Evolutionary conservation across 371 early-diverging fungal genomes (phyloP).

Genomic region (Actinomortierella ambigua): DNA sequence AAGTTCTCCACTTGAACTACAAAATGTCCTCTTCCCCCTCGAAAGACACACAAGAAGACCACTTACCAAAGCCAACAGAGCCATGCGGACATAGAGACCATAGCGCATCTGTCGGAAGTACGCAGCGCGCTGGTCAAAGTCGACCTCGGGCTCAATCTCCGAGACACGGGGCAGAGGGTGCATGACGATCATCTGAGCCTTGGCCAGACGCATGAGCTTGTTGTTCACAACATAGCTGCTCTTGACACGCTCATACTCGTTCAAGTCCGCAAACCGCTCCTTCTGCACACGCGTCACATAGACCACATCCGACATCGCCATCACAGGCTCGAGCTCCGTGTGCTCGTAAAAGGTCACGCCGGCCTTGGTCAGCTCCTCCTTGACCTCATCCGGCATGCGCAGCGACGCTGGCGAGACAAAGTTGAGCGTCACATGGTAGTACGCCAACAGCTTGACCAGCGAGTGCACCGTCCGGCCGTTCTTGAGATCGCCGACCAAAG

Average conservation of each 20-base stretch:
- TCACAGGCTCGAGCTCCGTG: slow-evolving; percentile 63
- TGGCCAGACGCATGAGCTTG: slow-evolving; percentile 81
- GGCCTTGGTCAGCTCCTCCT: slow-evolving; percentile 69
- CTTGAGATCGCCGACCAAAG: slow-evolving; percentile 95
- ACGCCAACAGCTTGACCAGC: slow-evolving; percentile 86
- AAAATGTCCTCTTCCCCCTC: not conserved
- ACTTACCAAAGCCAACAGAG: slow-evolving; percentile 84
- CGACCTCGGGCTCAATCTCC: slow-evolving; percentile 96
- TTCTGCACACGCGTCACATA: slow-evolving; percentile 97
- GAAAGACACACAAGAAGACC: not conserved
- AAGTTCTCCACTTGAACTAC: not conserved
- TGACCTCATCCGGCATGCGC: slow-evolving; percentile 87
- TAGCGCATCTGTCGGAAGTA: slow-evolving; percentile 98
- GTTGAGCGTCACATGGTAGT: slow-evolving; percentile 92
- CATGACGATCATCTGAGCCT: slow-evolving; percentile 96
- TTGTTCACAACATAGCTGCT: slow-evolving; percentile 88
- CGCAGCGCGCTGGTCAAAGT: slow-evolving; percentile 95
- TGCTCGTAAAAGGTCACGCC: slow-evolving; percentile 78
- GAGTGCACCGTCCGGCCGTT: slow-evolving; percentile 98
- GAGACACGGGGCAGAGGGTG: slow-evolving; percentile 96
- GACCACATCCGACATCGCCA: slow-evolving; percentile 90
- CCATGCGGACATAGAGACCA: slow-evolving; percentile 97
- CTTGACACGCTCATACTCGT: slow-evolving; percentile 83
- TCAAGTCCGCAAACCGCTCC: slow-evolving; percentile 84
- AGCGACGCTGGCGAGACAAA: slow-evolving; percentile 88